Evolutionary conservation across 805 yeast species (phyloP).

Genomic region (Candida sakaeoensis): DNA sequence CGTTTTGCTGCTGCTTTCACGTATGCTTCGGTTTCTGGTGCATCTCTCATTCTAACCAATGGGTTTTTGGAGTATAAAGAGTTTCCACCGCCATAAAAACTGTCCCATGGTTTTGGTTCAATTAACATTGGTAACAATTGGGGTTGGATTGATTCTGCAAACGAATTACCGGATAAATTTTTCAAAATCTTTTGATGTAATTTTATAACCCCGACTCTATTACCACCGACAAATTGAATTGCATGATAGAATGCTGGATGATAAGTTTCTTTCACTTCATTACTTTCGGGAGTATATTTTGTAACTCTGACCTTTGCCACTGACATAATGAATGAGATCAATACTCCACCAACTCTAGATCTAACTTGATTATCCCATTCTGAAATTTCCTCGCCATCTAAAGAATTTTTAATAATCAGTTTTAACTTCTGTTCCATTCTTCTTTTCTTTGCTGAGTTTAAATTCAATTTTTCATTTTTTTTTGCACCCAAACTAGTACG

Average conservation of each 20-base stretch:
- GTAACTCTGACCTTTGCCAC: conserved; percentile 78
- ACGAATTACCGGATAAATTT: conserved; percentile 62
- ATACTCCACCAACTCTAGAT: conserved; percentile 75
- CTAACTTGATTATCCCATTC: conserved; percentile 28
- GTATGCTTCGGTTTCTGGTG: conserved; percentile 88
- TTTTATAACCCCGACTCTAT: conserved; percentile 75
- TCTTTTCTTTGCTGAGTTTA: conserved; percentile 1
- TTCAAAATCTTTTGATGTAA: conserved; percentile 67
- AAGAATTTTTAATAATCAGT: conserved; percentile 1
- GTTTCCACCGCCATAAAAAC: conserved; percentile 88
- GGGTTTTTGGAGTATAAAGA: conserved; percentile 61
- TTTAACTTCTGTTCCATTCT: conserved; percentile 2
- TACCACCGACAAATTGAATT: conserved; percentile 76
- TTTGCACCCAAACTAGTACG: conserved; percentile 62
- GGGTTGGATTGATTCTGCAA: conserved; percentile 69
- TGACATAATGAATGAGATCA: conserved; percentile 70
- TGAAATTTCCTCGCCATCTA: conserved; percentile 10
- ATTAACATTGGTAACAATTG: conserved; percentile 91
- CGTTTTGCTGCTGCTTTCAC: conserved; percentile 77
- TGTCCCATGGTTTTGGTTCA: conserved; percentile 84
- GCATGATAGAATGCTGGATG: conserved; percentile 92
- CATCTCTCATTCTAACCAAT: conserved; percentile 73
- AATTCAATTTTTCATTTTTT: conserved; percentile 46
- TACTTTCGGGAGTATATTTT: conserved; percentile 62
- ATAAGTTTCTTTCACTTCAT: conserved; percentile 48